Base-by-base conservation (phyloP, 2,329 filamentous ascomycete genomes). In the Fusarium tjaetaba region DNA sequence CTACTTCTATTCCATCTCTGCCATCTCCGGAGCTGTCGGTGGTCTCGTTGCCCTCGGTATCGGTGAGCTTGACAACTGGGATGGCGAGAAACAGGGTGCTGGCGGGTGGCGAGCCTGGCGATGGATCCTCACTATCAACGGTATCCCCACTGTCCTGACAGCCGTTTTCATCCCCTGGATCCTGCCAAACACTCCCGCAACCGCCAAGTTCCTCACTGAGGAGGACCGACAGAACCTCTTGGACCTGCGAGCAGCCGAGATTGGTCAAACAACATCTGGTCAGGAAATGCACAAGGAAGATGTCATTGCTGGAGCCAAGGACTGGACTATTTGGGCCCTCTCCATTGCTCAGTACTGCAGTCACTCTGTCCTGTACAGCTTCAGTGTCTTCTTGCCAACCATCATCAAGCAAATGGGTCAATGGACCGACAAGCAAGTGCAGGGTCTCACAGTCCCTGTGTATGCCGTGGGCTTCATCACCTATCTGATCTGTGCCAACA, bases 401-500 rank as follows among this genome's bases (percentile, higher is more conserved):
- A 93, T 94, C 70, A 92, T 93, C 78, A 83, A 86, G 59, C 87
- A 86, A 1, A 87, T 93, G 67, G 89, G 90, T 5, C 79, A 78
- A 6, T 92, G 89, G 81, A 84, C 85, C 1, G 83, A 83, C 0
- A 85, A 88, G 0, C 85, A 91, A 73, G 87, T 91, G 0, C 91
- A 94, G 77, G 89, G 90, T 41, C 84, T 93, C 48, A 93, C 91
- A 0, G 90, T 93, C 26, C 92, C 92, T 3, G 91, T 90, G 76
- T 93, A 93, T 71, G 85, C 86, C 0, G 78, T 92, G 2, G 91
- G 91, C 3, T 90, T 90, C 0, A 84, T 90, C 26, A 87, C 85
- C 0, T 93, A 92, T 72, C 81, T 93, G 16, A 63, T 85, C 4
- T 83, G 88, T 14, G 90, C 91, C 11, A 85, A 85, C 65, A 79